Base-by-base conservation (phyloP, 192 early-diverging fungal genomes). In the Globomyces pollinis-pini region DNA sequence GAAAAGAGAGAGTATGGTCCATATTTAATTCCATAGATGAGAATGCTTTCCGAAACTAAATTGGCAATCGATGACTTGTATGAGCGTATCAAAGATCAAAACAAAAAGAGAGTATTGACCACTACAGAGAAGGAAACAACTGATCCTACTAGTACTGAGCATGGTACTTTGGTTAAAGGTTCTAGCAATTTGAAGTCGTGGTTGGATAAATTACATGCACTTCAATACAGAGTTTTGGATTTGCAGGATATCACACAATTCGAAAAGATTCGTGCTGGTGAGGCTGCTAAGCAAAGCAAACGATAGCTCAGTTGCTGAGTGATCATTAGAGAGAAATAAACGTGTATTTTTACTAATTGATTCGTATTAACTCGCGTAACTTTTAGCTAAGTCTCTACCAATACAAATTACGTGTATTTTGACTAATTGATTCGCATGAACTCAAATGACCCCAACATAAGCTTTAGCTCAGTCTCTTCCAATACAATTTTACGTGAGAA, bases 11-110 rank as follows among this genome's bases (percentile, higher is more conserved):
- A 57, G 78, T 80, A 53, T 24, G 61, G n/a, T n/a, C n/a, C n/a
- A n/a, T 16, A 16, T 1, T 31, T 21, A 53, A 26, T 66, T 28
- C 24, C 11, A 35, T 50, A 61, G 76, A 66, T 72, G 68, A 64
- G 80, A 1, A 70, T 78, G 57, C 64, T 83, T 9, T 61, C 70
- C 28, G 80, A 78, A 45, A 72, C 77, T 3, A 83, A 83, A 44
- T 63, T 83, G 8, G 80, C 80, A n/a, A 83, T 83, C 33, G 70
- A 77, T 68, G 77, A 83, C 62, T 70, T 83, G 41, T 78, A 61
- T 51, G 75, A 81, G 32, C 70, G 78, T 7, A 57, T 78, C 64
- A 64, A 34, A 54, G 34, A 59, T 34, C 31, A 38, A 61, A 63
- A 47, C 18, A 38, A n/a, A 32, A 29, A n/a, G 41, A 44, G 29